A percentile compares a stretch with the other conserved stretches of the same genome.
Conservation (phyloP, 441 rosid species). For the Pelargonium fulgidum region DNA sequence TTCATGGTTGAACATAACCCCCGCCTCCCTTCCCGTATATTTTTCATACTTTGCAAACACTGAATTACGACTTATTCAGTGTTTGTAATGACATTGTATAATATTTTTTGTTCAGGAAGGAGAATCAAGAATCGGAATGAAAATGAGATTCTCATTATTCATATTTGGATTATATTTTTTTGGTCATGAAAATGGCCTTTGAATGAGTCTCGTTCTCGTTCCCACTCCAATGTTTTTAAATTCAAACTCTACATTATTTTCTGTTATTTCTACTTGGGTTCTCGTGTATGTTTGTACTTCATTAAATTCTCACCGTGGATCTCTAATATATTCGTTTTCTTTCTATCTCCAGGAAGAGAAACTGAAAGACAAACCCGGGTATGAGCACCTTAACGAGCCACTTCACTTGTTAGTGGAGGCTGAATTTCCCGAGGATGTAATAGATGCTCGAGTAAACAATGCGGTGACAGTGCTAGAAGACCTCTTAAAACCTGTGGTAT, state of each 20-base stretch:
- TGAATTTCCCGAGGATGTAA: slow-evolving; percentile 73
- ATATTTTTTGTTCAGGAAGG: neutral
- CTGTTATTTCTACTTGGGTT: neutral
- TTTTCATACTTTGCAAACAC: too few relatives aligned
- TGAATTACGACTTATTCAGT: too few relatives aligned
- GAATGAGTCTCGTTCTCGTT: too few relatives aligned
- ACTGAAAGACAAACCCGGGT: slow-evolving; percentile 88
- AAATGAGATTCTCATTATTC: too few relatives aligned
- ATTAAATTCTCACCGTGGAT: slow-evolving; percentile 8
- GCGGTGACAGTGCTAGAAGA: slow-evolving; percentile 68
- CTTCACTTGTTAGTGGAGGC: slow-evolving; percentile 88
- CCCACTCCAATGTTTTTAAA: neutral
- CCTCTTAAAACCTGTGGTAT: slow-evolving; percentile 90
- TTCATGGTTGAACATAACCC: too few relatives aligned
- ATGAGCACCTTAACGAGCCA: slow-evolving; percentile 86
- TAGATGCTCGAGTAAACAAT: slow-evolving; percentile 61
- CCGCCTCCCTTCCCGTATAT: too few relatives aligned
- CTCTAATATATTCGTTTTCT: neutral
- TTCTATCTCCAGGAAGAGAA: slow-evolving; percentile 59
- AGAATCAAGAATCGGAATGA: too few relatives aligned
- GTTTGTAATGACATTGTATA: too few relatives aligned
- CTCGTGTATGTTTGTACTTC: neutral
- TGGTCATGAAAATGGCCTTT: too few relatives aligned
- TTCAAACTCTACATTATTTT: neutral
- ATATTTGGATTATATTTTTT: too few relatives aligned